Percentiles rank a stretch among this genome's conserved stretches.
Evolutionary conservation across 2,329 filamentous ascomycete species (phyloP).

Genomic region (Fusarium nisikadoi): DNA sequence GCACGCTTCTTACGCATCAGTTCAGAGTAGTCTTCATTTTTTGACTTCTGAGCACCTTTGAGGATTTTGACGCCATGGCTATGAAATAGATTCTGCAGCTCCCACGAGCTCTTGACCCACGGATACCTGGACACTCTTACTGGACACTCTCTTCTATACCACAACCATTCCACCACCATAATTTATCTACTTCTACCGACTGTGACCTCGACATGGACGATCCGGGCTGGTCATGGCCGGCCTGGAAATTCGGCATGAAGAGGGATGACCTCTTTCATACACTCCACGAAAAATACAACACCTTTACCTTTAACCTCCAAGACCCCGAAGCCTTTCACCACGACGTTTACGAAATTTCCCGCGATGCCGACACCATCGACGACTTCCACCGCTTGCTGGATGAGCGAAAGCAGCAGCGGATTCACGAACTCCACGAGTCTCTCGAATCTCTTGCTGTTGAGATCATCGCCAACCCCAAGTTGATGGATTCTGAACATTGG

Average conservation of each 20-base stretch:
- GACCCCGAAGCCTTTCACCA: slow-evolving; percentile 71
- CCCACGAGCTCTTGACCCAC: slow-evolving; percentile 41
- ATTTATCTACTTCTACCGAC: slow-evolving; percentile 29
- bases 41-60: slow-evolving; percentile 36
- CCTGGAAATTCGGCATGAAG: slow-evolving; percentile 73
- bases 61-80: slow-evolving; percentile 36
- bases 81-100: slow-evolving; percentile 44
- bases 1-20: slow-evolving; percentile 18
- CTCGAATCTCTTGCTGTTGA: slow-evolving; percentile 68
- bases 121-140: slow-evolving; percentile 39
- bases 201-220: slow-evolving; percentile 70
- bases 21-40: slow-evolving; percentile 38
- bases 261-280: slow-evolving; percentile 66
- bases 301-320: slow-evolving; percentile 64
- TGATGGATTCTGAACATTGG: slow-evolving; percentile 70
- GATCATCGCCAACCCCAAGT: slow-evolving; percentile 68
- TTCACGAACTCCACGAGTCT: slow-evolving; percentile 65
- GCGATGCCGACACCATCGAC: slow-evolving; percentile 59
- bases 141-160: slow-evolving; percentile 29
- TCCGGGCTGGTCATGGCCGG: slow-evolving; percentile 63
- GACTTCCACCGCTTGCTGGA: slow-evolving; percentile 67
- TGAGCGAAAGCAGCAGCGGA: slow-evolving; percentile 63
- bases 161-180: slow-evolving; percentile 22
- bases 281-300: slow-evolving; percentile 70
- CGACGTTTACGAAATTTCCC: slow-evolving; percentile 69